Base-by-base conservation (phyloP, 208 protist species). In the Leishmania turanica region DNA sequence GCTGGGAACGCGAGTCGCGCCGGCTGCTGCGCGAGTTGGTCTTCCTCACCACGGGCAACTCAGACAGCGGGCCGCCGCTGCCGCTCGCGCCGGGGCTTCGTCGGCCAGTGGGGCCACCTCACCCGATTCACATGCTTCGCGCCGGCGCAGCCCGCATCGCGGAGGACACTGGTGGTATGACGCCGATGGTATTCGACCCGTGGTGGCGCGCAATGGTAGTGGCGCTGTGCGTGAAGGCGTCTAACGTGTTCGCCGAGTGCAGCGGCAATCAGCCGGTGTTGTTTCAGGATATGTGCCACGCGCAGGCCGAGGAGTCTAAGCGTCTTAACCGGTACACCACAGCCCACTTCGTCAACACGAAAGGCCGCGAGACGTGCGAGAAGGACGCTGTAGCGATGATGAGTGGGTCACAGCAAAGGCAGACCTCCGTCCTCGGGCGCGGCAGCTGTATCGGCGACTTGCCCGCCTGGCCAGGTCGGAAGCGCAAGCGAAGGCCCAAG, bases 121-220 rank as follows among this genome's bases (percentile, higher is more conserved):
- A 93, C 86, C 84, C 90, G n/a, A 73, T 84, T 19, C 82, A 86
- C 8, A 75, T 91, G 24, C 80, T 97, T 31, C 69, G 77, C 27
- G 87, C 88, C 1, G 88, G 93, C 4, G 68, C 83, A 15, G 62
- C 85, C 2, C 69, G 79, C 31, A 91, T 97, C 53, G 37, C 78
- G 62, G 51, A 58, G 6, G 92, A 95, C 56, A 68, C 66, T 78
- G 79, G 83, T 31, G 66, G 69, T n/a, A 62, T 83, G 3, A 79
- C 86, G 21, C 94, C 94, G 31, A 76, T 92, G n/a, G 94, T 92
- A 74, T 96, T 97, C 79, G 94, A 97, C 66, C 87, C 91, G 42
- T 97, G 95, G 93, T 97, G 95, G 93, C 91, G 93, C 62, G 90
- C 88, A 13, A 95, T 96, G 89, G 87, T 93, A 2, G 84, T 96